Evolutionary conservation across 306 rosid genomes (phyloP).

Genomic region (Senna siamea): DNA sequence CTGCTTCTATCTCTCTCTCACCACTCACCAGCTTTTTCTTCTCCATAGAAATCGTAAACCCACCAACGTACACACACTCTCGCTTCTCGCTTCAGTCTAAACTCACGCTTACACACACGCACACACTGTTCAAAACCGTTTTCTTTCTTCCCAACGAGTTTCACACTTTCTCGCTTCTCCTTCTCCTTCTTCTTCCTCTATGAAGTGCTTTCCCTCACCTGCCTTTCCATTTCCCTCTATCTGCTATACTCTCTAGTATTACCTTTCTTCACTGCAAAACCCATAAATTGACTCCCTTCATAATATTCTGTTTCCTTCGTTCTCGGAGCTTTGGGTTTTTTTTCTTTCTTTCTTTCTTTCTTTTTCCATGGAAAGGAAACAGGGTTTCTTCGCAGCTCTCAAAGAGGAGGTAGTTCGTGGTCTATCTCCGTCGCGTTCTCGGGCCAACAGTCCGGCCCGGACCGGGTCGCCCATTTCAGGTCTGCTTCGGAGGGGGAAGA

Average conservation of each 20-base stretch:
- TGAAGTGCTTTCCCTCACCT: constrained; percentile 28
- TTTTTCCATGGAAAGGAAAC: constrained; percentile 74
- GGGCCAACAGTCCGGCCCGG: constrained; percentile 66
- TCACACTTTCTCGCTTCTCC: constrained; percentile 20
- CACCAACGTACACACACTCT: constrained; percentile 38
- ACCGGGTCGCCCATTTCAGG: constrained; percentile 67
- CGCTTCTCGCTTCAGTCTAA: too few species aligned
- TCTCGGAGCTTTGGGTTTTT: background rate
- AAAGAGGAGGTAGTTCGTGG: constrained; percentile 93
- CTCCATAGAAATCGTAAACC: constrained; percentile 41
- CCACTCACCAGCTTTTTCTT: constrained; percentile 12
- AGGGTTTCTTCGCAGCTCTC: constrained; percentile 83
- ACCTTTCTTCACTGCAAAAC: background rate
- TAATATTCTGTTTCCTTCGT: background rate
- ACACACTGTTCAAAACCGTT: background rate
- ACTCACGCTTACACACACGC: constrained; percentile 10
- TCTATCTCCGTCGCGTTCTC: constrained; percentile 86
- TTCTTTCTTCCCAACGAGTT: background rate
- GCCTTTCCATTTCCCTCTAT: background rate
- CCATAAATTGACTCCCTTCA: too few species aligned
- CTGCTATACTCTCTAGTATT: background rate
- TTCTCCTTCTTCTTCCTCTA: constrained; percentile 18
- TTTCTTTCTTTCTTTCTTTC: background rate
- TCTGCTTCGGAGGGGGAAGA: constrained; percentile 66
- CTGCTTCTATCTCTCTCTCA: background rate